Base-by-base conservation (phyloP, 1,284 basidiomycete species). In the Trametes polyzona region DNA sequence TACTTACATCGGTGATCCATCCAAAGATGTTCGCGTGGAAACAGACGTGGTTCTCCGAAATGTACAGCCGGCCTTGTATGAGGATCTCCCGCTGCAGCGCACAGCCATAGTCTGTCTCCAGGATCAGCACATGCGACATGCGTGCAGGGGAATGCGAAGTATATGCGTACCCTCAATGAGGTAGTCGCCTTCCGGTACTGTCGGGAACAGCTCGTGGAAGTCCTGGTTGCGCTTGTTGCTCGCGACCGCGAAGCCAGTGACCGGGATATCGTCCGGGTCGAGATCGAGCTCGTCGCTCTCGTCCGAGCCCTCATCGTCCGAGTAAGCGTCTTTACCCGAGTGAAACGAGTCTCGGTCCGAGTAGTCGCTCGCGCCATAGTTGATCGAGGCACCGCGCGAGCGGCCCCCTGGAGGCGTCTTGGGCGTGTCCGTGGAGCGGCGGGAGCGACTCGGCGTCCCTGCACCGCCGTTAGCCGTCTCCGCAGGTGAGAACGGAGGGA, bases 1-100 rank as follows among this genome's bases (percentile, higher is more conserved):
- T 39, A 79, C 92, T 73, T 70, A 95, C 93, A 69, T 97, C 91
- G 17, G 96, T 98, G 55, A 98, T 91, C 96, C 96, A 99, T 42
- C 96, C 96, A 74, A 99, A 97, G 52, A 99, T 98, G 72, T 98
- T 99, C 21, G 97, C 96, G 69, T 99, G 93, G 79, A 99, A 99
- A 76, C 94, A 98, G 16, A 98, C 83, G 71, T 98, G 96, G 73
- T 98, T 96, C 75, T 99, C 97, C 1, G 96, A 98, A 23, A 99
- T 93, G 74, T 99, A 99, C 49, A 99, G 73, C 3, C 96, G 83
- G 3, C 96, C 96, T 78, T 99, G 96, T 29, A 98, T 92, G 26
- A 99, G 81, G 64, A 99, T 98, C 72, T 99, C 97, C 51, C 95
- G 87, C 69, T 97, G 94, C 12, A 98, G 74, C 0, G 96, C 97